Evolutionary conservation across 202 grass and related monocot genomes (phyloP).

Genomic region (Carex sylvatica): DNA sequence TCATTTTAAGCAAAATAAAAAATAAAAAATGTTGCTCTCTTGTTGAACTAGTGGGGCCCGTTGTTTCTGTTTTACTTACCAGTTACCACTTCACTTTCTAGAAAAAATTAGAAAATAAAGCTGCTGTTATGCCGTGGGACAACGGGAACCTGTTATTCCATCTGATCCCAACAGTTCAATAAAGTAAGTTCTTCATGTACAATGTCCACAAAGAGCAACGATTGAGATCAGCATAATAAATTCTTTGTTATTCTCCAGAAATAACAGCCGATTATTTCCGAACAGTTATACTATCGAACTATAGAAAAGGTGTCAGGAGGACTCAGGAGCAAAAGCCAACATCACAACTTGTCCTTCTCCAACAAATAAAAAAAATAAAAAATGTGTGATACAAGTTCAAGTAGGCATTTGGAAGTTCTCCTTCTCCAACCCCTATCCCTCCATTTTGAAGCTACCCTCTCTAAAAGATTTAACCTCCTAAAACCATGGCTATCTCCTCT

Average conservation of each 20-base stretch:
- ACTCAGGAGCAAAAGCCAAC: neutral
- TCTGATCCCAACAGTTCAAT: too few relatives aligned
- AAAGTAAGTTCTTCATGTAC: too few relatives aligned
- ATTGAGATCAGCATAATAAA: too few relatives aligned
- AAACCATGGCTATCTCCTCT: conserved; percentile 23
- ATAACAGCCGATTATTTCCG: too few relatives aligned
- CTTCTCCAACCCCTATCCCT: conserved; percentile 10
- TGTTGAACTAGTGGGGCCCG: neutral
- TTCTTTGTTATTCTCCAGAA: too few relatives aligned
- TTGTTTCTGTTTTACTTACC: neutral
- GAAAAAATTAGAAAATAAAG: neutral
- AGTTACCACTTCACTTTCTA: neutral
- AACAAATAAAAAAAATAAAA: neutral
- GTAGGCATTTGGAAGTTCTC: conserved; percentile 4
- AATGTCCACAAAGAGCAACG: too few relatives aligned
- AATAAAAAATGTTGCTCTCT: too few relatives aligned
- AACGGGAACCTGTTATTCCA: too few relatives aligned
- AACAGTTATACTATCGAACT: neutral
- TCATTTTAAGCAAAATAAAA: too few relatives aligned
- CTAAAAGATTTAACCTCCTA: conserved; percentile 2
- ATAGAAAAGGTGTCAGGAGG: neutral
- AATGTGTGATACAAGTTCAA: neutral
- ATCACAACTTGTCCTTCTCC: neutral
- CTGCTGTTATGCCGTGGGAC: too few relatives aligned
- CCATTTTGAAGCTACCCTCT: neutral